Base-by-base conservation (phyloP, 73 alveolate genomes). In the Paramecium pentaurelia region DNA sequence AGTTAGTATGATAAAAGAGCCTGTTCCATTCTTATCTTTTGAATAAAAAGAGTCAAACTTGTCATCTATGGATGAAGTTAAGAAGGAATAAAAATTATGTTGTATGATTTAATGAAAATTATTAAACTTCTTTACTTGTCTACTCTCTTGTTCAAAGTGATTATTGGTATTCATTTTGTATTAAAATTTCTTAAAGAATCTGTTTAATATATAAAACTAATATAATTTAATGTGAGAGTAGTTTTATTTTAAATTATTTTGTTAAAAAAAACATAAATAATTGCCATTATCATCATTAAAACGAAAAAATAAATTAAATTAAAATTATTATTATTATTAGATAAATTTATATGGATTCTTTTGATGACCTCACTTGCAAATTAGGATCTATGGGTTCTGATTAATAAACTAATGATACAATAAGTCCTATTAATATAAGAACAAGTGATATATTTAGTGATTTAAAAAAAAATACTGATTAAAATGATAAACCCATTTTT, bases 331-430 rank as follows among this genome's bases (percentile, higher is more conserved):
- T 25, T 54, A 54, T 54, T 54, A 54, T 54, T n/a, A 4, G 22
- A 2, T 18, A 64, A 60, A 64, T 64, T 64, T 32, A 64, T 64
- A 64, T 64, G 84, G 47, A 64, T 27, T 64, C 84, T 0, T 1
- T 64, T 64, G 84, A 64, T 64, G 84, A 64, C 84, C 84, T 64
- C 84, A 64, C 84, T 64, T 64, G 84, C 12, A 64, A 64, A 64
- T 34, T 64, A 32, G 84, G 47, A 4, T 64, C 84, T 0, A 3
- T 64, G 25, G 10, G 32, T 3, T 64, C 84, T 27, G 45, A 25
- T 64, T 34, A 64, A 64, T 28, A 64, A 64, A 64, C 84, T 28
- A 64, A 64, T 64, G 84, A 64, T 14, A 64, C 84, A 64, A 3
- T 64, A n/a, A 64, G 84, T 64, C 84, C 51, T 64, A 64, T 32